Evolutionary conservation across 306 rosid genomes (phyloP).

Genomic region (Cucumis hystrix): DNA sequence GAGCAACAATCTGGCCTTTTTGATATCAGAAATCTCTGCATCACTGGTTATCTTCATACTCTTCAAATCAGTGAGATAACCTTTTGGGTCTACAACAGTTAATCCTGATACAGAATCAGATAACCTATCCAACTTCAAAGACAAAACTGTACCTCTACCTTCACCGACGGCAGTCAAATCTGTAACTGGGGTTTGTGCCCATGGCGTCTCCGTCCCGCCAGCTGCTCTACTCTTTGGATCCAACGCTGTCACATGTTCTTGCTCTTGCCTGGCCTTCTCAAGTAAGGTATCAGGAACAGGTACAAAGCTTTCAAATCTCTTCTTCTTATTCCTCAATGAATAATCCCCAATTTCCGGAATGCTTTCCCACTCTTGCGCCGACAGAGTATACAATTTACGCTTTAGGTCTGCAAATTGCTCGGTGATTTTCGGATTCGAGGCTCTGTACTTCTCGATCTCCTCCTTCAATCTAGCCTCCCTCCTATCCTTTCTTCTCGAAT

Average conservation of each 20-base stretch:
- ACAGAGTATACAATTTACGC: slow-evolving; percentile 44
- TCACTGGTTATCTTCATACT: slow-evolving; percentile 89
- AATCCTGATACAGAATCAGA: slow-evolving; percentile 71
- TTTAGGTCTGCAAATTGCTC: slow-evolving; percentile 83
- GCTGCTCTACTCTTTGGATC: slow-evolving; percentile 76
- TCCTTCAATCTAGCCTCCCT: slow-evolving; percentile 85
- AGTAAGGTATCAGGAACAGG: slow-evolving; percentile 80
- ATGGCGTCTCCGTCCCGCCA: slow-evolving; percentile 69
- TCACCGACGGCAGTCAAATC: slow-evolving; percentile 90
- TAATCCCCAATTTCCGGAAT: slow-evolving; percentile 82
- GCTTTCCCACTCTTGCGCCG: slow-evolving; percentile 66
- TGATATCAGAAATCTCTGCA: slow-evolving; percentile 76
- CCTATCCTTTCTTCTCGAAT: slow-evolving; percentile 78
- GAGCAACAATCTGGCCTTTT: slow-evolving; percentile 67
- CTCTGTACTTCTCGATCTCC: slow-evolving; percentile 81
- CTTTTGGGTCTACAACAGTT: slow-evolving; percentile 75
- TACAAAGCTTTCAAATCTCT: slow-evolving; percentile 78
- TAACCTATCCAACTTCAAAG: slow-evolving; percentile 65
- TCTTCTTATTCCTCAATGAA: slow-evolving; percentile 66
- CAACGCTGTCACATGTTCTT: slow-evolving; percentile 78
- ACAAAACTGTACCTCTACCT: slow-evolving; percentile 80
- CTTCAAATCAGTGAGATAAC: slow-evolving; percentile 62
- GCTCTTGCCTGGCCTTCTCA: slow-evolving; percentile 84
- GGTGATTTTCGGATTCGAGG: slow-evolving; percentile 72
- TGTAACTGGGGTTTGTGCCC: slow-evolving; percentile 79